Conservation (phyloP, 225 moss, liverwort and hornwort species). For the Sphagnum contortum region DNA sequence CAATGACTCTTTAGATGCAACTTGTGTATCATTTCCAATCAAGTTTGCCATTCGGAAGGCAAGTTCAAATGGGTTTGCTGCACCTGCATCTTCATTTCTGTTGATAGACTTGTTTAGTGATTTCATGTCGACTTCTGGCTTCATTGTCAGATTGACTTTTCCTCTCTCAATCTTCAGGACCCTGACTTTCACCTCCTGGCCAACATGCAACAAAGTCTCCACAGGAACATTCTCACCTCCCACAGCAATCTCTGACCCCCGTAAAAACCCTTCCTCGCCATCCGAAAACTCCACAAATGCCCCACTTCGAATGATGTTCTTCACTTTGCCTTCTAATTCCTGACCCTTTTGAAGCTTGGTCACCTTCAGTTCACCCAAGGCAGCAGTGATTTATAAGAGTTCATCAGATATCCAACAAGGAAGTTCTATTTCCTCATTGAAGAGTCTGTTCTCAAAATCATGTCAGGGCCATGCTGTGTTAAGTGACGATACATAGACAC, state of each 20-base stretch:
- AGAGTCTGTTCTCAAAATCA: too few species aligned
- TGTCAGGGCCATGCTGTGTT: too few species aligned
- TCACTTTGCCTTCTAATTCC: conserved; percentile 81
- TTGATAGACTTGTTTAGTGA: conserved; percentile 74
- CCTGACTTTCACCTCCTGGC: conserved; percentile 76
- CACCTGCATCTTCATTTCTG: conserved; percentile 38
- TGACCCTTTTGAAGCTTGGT: conserved; percentile 79
- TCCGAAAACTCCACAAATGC: conserved; percentile 57
- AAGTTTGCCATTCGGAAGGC: conserved; percentile 77
- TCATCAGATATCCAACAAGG: too few species aligned
- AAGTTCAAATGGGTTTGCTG: conserved; percentile 79
- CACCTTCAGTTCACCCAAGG: conserved; percentile 7
- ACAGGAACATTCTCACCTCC: conserved; percentile 84
- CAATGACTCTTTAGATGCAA: background rate
- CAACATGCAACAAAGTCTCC: conserved; percentile 57
- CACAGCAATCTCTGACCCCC: conserved; percentile 65
- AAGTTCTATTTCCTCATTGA: too few species aligned
- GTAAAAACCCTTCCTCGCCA: conserved; percentile 82
- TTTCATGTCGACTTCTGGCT: conserved; percentile 66
- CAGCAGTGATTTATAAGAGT: too few species aligned
- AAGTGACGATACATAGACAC: too few species aligned
- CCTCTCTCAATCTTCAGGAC: conserved; percentile 84
- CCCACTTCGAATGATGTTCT: conserved; percentile 76
- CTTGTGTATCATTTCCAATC: conserved; percentile 14
- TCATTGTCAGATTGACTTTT: conserved; percentile 72